These are phyloP conservation scores for Entonaema liquescens DNA, from an alignment of 495 filamentous ascomycete genomes.

Conservation along the genomic window DNA sequence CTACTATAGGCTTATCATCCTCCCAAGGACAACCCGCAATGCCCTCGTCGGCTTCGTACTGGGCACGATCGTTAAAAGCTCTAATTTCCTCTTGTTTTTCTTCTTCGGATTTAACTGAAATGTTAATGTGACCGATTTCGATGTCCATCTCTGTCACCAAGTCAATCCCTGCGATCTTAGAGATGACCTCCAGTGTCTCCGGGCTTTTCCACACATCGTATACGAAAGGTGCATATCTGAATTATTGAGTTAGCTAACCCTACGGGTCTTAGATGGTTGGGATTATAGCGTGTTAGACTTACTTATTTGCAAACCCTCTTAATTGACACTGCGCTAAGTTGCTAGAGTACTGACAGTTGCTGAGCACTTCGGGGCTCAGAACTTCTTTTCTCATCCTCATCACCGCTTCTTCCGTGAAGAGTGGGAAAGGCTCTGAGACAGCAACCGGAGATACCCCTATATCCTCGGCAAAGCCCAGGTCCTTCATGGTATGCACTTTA, in stretches of 20 bases:
- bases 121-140: slow-evolving; percentile 78
- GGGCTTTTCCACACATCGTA: slow-evolving; percentile 76
- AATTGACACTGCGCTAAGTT: slow-evolving; percentile 72
- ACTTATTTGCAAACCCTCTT: slow-evolving; percentile 74
- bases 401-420: slow-evolving; percentile 75
- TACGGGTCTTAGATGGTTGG: not conserved
- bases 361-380: slow-evolving; percentile 67
- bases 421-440: slow-evolving; percentile 75
- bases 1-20: slow-evolving; percentile 70
- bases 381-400: slow-evolving; percentile 72
- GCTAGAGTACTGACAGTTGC: slow-evolving; percentile 70
- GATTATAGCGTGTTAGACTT: slow-evolving; percentile 40
- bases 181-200: slow-evolving; percentile 69
- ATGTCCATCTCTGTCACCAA: slow-evolving; percentile 74
- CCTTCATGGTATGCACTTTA: slow-evolving; percentile 66
- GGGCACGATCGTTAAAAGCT: slow-evolving; percentile 43
- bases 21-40: slow-evolving; percentile 55
- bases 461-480: slow-evolving; percentile 63
- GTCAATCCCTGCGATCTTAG: slow-evolving; percentile 77
- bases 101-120: slow-evolving; percentile 65
- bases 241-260: slow-evolving; percentile 10
- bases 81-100: slow-evolving; percentile 51
- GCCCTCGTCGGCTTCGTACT: slow-evolving; percentile 54
- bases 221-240: slow-evolving; percentile 62
- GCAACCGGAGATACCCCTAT: slow-evolving; percentile 71